A percentile compares a stretch with the other conserved stretches of the same genome.
Conservation (phyloP, 2,329 filamentous ascomycete genomes). For the Colletotrichum theobromicola region DNA sequence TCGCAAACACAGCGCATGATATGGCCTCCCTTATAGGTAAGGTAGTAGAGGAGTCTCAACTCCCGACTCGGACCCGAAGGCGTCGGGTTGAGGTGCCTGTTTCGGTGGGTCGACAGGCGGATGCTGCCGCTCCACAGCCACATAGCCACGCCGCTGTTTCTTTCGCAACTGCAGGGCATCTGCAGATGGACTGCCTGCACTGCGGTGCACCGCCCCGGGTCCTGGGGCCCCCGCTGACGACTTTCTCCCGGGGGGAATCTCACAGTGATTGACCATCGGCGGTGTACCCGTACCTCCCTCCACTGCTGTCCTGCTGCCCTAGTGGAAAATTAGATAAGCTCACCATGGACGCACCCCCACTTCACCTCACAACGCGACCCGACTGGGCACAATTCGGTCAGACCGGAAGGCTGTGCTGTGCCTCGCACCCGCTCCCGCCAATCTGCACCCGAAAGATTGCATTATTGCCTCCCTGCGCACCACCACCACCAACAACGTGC, state of each 20-base stretch:
- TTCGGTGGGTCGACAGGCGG: background rate
- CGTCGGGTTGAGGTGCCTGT: background rate
- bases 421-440: background rate
- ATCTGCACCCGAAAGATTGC: background rate
- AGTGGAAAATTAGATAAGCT: background rate
- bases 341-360: background rate
- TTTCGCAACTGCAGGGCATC: background rate
- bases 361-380: background rate
- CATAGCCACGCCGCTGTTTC: background rate
- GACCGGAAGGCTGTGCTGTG: background rate
- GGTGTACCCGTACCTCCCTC: background rate
- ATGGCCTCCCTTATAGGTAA: background rate
- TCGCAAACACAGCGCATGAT: background rate
- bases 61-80: background rate
- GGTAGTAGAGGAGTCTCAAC: background rate
- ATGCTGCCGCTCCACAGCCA: constrained; percentile 14
- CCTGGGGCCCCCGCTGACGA: background rate
- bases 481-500: background rate
- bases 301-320: no score
- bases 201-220: background rate
- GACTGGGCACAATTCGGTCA: background rate
- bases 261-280: no score
- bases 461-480: background rate
- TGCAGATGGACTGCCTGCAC: background rate
- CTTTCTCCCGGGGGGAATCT: no score